These are phyloP conservation scores for Imleria badia DNA, from an alignment of 768 basidiomycete genomes.

Conservation along the genomic window DNA sequence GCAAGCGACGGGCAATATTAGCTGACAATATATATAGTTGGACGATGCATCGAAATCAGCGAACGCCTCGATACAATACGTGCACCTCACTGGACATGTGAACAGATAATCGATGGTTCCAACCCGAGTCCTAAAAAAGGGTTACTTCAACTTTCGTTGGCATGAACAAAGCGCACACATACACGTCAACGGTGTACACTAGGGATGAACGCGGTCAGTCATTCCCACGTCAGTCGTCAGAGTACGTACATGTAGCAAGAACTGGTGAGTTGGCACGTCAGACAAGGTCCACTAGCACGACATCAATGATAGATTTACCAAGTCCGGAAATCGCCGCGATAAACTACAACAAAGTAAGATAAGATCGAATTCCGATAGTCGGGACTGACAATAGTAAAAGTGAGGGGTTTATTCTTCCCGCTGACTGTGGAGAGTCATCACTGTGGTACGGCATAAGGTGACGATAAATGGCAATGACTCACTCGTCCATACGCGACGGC, in stretches of 20 bases:
- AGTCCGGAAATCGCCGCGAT: not conserved
- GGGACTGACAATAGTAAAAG: constrained; percentile 9
- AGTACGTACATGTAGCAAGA: constrained; percentile 11
- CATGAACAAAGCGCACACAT: not conserved
- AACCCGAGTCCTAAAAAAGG: not conserved
- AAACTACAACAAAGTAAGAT: constrained; percentile 1
- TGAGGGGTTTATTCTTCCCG: constrained; percentile 13
- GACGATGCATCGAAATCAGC: not conserved
- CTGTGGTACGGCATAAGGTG: not conserved
- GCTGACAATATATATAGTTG: not conserved
- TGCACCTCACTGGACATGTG: not conserved
- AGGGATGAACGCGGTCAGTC: not conserved
- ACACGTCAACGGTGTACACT: constrained; percentile 1
- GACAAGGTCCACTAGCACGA: not conserved
- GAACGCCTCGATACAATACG: not conserved
- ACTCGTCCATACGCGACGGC: constrained; percentile 16
- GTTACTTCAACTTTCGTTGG: not conserved
- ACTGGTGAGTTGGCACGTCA: constrained; percentile 2
- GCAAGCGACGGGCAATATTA: not conserved
- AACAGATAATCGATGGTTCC: not conserved
- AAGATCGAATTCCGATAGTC: not conserved
- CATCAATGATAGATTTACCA: not conserved
- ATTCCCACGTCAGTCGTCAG: not conserved
- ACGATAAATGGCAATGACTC: not conserved
- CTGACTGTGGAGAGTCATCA: constrained; percentile 10